Conservation (phyloP, 768 basidiomycete species). For the Boletus pseudopeckii region DNA sequence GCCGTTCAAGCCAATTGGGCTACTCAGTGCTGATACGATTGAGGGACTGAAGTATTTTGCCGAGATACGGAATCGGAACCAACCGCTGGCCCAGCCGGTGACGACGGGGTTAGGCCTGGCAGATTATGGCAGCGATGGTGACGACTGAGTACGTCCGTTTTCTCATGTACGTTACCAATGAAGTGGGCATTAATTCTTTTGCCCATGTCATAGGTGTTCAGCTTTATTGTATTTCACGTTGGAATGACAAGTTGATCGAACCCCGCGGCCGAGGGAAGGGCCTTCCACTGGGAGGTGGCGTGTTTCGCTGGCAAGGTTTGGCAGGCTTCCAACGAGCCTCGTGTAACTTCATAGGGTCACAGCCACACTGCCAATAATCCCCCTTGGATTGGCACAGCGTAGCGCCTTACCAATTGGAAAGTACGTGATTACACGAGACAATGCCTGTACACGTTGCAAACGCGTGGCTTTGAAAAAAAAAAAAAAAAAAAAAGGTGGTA, state of each 20-base stretch:
- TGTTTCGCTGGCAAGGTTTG: conserved; percentile 18
- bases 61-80: conserved; percentile 71
- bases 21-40: conserved; percentile 81
- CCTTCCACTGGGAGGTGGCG: conserved; percentile 10
- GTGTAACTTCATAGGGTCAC: conserved; percentile 22
- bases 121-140: conserved; percentile 77
- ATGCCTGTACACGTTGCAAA: conserved; percentile 21
- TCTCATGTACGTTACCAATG: background rate
- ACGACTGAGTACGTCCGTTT: conserved; percentile 32
- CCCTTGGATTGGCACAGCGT: background rate
- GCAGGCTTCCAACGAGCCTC: conserved; percentile 21
- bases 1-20: conserved; percentile 44
- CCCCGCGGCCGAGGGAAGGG: background rate
- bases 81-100: conserved; percentile 27
- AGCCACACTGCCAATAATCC: conserved; percentile 16
- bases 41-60: conserved; percentile 91
- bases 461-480: background rate
- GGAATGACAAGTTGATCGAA: background rate
- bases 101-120: conserved; percentile 57
- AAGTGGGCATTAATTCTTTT: conserved; percentile 1
- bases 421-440: conserved; percentile 14
- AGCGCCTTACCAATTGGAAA: conserved; percentile 3
- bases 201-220: background rate
- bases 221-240: conserved; percentile 1
- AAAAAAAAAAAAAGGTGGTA: background rate